Conservation (phyloP, 768 basidiomycete genomes). For the Auricularia sp. region DNA sequence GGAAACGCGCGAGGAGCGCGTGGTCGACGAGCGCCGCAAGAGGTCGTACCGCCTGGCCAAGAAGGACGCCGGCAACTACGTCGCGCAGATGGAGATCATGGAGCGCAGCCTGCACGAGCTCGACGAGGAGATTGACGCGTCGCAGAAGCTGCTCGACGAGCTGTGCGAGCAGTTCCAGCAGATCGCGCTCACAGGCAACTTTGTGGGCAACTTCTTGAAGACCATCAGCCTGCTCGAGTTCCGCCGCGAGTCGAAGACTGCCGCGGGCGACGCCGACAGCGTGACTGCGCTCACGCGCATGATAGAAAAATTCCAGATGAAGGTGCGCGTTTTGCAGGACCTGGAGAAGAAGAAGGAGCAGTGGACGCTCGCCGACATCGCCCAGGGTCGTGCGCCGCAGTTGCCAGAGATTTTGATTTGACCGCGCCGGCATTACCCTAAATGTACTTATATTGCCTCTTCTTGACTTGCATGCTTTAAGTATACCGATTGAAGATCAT, state of each 20-base stretch:
- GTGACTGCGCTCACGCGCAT: not conserved
- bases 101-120: not conserved
- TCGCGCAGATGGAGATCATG: not conserved
- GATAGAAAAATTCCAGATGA: not conserved
- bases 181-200: not conserved
- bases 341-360: not conserved
- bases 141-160: not conserved
- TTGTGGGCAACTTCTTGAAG: not conserved
- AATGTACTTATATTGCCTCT: no score
- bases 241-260: not conserved
- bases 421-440: no score
- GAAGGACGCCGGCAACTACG: not conserved
- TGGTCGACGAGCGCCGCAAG: slow-evolving; percentile 10
- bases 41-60: not conserved
- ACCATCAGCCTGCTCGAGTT: not conserved
- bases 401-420: no score
- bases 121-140: not conserved
- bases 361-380: no score
- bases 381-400: no score
- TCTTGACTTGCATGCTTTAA: no score
- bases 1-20: slow-evolving; percentile 2
- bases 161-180: not conserved
- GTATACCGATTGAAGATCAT: no score
- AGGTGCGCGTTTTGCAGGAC: not conserved
- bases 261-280: not conserved